Evolutionary conservation across 1,139 yeast genomes (phyloP), one percentile per base, ranked within the genome.

Genomic region (Magnusiomyces fungicola): DNA sequence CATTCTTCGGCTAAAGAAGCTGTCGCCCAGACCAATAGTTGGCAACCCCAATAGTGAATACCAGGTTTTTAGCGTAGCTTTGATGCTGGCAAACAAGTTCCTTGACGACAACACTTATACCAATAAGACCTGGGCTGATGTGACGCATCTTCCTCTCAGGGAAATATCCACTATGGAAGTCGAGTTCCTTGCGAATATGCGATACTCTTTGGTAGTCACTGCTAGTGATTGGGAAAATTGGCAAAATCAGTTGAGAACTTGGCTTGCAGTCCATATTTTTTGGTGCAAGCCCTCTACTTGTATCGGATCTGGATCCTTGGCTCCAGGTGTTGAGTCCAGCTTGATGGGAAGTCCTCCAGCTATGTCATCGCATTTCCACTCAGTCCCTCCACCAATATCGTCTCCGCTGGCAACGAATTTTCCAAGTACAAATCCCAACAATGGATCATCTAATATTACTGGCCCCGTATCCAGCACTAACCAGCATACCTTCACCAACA

Each of bases 21-120:
- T 48, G 34, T 51, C 62, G 22, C 57, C 61, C 3, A 47, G 46
- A 22, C 54, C 63, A n/a, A 55, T 63, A 40, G 53, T 56, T n/a
- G 69, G 68, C 45, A 58, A 58, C 24, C 62, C 69, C 7, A 64
- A 67, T 45, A 61, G 69, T 27, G 72, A 69, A 54, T 87, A 83
- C 60, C 75, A 83, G 53, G 77, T 78, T 55, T 72, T 88, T 50
- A 78, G 83, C 37, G 73, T 83, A 25, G 77, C 92, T 0, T 72
- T 90, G 50, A 79, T 89, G 50, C 72, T 89, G 55, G 95, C 96
- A 39, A 90, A 89, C 71, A 90, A 90, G 68, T 87, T 87, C 64
- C 84, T 87, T 60, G 97, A 90, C 67, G 97, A 90, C 69, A 87
- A 88, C 65, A 89, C 96, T 34, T 90, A 88, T 63, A 86, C 95